Evolutionary conservation across 75 land plant species (phyloP).

Genomic region (Ceratopteris richardii): DNA sequence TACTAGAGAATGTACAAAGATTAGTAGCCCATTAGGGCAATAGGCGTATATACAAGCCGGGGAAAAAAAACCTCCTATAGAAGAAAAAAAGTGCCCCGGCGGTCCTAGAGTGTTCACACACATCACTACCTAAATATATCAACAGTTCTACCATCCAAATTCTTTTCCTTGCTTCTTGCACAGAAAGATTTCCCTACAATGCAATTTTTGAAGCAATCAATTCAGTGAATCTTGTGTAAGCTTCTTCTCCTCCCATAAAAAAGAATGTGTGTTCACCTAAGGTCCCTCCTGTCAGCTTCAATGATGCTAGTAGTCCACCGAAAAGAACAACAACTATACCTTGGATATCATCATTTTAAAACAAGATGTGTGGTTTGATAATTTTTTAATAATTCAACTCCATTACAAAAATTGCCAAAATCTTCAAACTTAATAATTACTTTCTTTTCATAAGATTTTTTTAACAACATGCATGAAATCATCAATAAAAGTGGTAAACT

Average conservation of each 20-base stretch:
- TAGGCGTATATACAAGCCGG: too few species aligned
- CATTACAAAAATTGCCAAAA: slow-evolving; percentile 96
- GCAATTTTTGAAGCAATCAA: slow-evolving; percentile 25
- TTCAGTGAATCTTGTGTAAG: slow-evolving; percentile 32
- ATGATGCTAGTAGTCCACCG: slow-evolving; percentile 68
- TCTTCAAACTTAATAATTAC: slow-evolving; percentile 96
- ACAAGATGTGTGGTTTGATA: slow-evolving; percentile 71
- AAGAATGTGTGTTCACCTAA: slow-evolving; percentile 83
- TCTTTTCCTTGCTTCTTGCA: slow-evolving; percentile 31
- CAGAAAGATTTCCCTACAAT: slow-evolving; percentile 13
- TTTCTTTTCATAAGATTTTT: slow-evolving; percentile 87
- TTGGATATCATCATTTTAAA: slow-evolving; percentile 98
- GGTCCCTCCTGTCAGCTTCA: slow-evolving; percentile 68
- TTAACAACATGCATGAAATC: slow-evolving; percentile 88
- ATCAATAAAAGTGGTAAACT: slow-evolving; percentile 58
- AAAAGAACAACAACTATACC: slow-evolving; percentile 95
- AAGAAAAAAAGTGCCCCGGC: too few species aligned
- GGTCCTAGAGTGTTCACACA: too few species aligned
- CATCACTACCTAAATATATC: too few species aligned
- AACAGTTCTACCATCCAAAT: too few species aligned
- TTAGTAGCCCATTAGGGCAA: too few species aligned
- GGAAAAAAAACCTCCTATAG: too few species aligned
- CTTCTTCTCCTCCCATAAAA: slow-evolving; percentile 95
- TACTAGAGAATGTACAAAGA: too few species aligned
- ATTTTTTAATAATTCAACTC: slow-evolving; percentile 71